Evolutionary conservation across 768 basidiomycete genomes (phyloP), one percentile per base, ranked within the genome.

Genomic region (Imleria badia): DNA sequence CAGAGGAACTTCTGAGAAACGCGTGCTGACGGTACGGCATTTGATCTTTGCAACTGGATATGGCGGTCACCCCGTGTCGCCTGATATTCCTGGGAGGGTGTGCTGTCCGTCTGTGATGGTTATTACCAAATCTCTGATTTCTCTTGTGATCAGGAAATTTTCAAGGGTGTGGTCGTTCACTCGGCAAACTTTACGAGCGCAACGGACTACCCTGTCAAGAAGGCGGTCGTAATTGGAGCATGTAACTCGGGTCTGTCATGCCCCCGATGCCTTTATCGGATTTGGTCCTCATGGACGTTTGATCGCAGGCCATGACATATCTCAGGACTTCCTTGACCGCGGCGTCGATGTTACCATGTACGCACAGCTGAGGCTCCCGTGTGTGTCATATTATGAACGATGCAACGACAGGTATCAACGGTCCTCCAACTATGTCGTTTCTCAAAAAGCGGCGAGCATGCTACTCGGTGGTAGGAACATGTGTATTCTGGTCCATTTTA

Each of bases 211-310:
- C 56, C 63, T 4, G 83, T 82, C n/a, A 81, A 87, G 73, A 84
- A 81, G 57, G 81, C 78, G 10, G 74, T 85, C 9, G 76, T 86
- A 11, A 72, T 86, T 12, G 84, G 83, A 1, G 78, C 83, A 7
- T 80, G 80, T 48, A 82, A 80, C 48, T 81, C 81, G 19, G 80
- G 77, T 76, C 52, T 15, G 42, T 40, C 12, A 6, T 19, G 3
- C 26, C 26, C 44, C 29, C 6, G 19, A 30, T 22, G 45, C 22
- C 13, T 54, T 56, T 20, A 36, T 15, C 5, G 26, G 17, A 45
- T 53, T 45, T 6, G 15, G 9, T 15, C 22, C 30, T 38, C 30
- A 38, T 23, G 19, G n/a, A 15, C 5, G n/a, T n/a, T 17, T 13
- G 19, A 38, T 38, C 7, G 13, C n/a, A 56, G 64, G 54, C 0